Evolutionary conservation across 2,329 filamentous ascomycete species (phyloP).

Genomic region (Alternaria novae-zelandiae): DNA sequence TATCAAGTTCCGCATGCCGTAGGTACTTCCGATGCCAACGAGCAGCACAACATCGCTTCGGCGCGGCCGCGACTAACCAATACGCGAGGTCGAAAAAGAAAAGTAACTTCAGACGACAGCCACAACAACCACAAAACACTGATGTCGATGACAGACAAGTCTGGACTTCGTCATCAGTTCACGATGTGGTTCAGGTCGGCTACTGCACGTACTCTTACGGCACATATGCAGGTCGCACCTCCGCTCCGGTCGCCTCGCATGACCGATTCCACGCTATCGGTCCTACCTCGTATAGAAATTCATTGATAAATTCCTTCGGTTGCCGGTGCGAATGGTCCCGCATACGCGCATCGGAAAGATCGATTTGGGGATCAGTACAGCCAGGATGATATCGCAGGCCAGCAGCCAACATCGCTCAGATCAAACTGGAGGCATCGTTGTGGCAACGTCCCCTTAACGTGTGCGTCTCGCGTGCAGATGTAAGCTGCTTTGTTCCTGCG

Average conservation of each 20-base stretch:
- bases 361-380: not conserved
- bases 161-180: not conserved
- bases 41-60: not conserved
- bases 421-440: not conserved
- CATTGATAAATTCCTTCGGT: not conserved
- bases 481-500: not conserved
- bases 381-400: too few species aligned
- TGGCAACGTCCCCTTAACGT: not conserved
- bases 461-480: not conserved
- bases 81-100: not conserved
- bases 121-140: not conserved
- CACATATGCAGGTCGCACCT: not conserved
- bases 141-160: not conserved
- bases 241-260: not conserved
- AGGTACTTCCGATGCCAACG: not conserved
- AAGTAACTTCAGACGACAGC: not conserved
- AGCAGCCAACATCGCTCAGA: too few species aligned
- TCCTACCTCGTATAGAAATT: conserved; percentile 4
- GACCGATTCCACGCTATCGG: not conserved
- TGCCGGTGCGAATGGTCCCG: not conserved
- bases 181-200: not conserved
- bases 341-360: not conserved
- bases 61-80: not conserved
- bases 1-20: not conserved
- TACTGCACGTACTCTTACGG: not conserved